Base-by-base conservation (phyloP, 345 rosid species). In the Hevea brasiliensis region DNA sequence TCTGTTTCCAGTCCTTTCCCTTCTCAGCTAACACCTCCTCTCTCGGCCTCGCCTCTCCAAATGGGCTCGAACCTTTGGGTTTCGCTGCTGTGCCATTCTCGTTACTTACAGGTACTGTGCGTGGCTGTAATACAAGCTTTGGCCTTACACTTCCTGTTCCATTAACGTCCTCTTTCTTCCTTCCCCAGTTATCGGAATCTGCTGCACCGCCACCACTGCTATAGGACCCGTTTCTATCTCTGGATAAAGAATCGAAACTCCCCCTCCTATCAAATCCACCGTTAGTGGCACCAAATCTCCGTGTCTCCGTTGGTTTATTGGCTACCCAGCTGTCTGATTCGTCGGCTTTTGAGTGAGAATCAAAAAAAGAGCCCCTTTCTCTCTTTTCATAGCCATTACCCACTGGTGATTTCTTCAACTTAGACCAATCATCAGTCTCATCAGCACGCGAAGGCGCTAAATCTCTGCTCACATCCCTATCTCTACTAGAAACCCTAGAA, bases 1-100 rank as follows among this genome's bases (percentile, higher is more conserved):
- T 91, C 87, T 91, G 94, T 75, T 92, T 95, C 91, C 89, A 89
- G 50, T 92, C 98, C 78, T 84, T 80, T 24, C 99, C 98, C 68
- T 95, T 89, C 89, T 90, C 96, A 54, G 91, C 92, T 85, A 95
- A 74, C 29, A 92, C 99, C 74, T 90, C 97, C 82, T 95, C 99
- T 59, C 99, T 88, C 0, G 99, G 99, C 77, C 99, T 91, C 0
- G 99, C 99, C 6, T 84, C 83, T 17, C 98, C 99, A 61, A 95
- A 95, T 0, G 98, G 99, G 63, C 75, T 95, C 9, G 79, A 77
- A 24, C 88, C 92, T 77, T 81, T 91, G 4, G 96, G 88, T 65
- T 78, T 95, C 23, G 82, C 82, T 0, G 26, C 75, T n/a, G 12
- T 48, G 58, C 80, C 78, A 18, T 72, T 72, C 54, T 74, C 81